Percentiles rank a stretch among this genome's conserved stretches.
phyloP scores from a whole-genome alignment of 2,329 filamentous ascomycete genomes.

The Pseudonectria foliicola region DNA sequence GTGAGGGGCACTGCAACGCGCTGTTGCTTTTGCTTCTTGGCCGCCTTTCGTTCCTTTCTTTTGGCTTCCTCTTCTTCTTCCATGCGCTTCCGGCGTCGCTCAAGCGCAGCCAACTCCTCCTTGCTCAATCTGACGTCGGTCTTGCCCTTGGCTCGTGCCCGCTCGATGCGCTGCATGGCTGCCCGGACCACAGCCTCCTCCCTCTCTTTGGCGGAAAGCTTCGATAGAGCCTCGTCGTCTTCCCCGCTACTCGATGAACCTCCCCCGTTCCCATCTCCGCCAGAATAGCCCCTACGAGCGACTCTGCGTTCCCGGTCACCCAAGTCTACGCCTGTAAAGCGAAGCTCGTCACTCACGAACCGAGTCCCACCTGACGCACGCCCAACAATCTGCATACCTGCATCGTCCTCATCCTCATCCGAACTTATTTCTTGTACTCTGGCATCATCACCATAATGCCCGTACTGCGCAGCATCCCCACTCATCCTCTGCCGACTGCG shows the following conservation, averaged over 20 bases:
- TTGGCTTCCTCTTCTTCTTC: slow-evolving; percentile 36
- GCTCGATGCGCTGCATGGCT: slow-evolving; percentile 72
- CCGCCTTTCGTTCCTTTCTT: slow-evolving; percentile 25
- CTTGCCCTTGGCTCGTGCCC: slow-evolving; percentile 69
- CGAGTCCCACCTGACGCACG: slow-evolving; percentile 39
- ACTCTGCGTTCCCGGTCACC: slow-evolving; percentile 33
- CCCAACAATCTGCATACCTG: slow-evolving; percentile 49
- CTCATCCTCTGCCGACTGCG: slow-evolving; percentile 61
- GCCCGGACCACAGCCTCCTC: slow-evolving; percentile 72
- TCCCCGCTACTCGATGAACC: slow-evolving; percentile 24
- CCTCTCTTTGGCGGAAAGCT: slow-evolving; percentile 52
- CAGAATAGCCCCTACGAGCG: slow-evolving; percentile 30
- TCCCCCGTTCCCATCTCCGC: slow-evolving; percentile 24
- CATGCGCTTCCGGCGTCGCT: slow-evolving; percentile 57
- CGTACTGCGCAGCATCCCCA: slow-evolving; percentile 35
- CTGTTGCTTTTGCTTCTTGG: slow-evolving; percentile 36
- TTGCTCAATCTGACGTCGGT: slow-evolving; percentile 72
- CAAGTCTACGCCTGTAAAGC: slow-evolving; percentile 54
- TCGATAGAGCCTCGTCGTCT: slow-evolving; percentile 44
- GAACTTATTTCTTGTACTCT: slow-evolving; percentile 62
- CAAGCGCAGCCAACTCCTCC: slow-evolving; percentile 74
- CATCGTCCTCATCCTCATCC: slow-evolving; percentile 45
- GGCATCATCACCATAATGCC: slow-evolving; percentile 27
- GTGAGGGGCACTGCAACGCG: slow-evolving; percentile 48
- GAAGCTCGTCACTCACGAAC: slow-evolving; percentile 53